phyloP scores from a whole-genome alignment of 75 land plant species.

The Chamaecyparis obtusa region DNA sequence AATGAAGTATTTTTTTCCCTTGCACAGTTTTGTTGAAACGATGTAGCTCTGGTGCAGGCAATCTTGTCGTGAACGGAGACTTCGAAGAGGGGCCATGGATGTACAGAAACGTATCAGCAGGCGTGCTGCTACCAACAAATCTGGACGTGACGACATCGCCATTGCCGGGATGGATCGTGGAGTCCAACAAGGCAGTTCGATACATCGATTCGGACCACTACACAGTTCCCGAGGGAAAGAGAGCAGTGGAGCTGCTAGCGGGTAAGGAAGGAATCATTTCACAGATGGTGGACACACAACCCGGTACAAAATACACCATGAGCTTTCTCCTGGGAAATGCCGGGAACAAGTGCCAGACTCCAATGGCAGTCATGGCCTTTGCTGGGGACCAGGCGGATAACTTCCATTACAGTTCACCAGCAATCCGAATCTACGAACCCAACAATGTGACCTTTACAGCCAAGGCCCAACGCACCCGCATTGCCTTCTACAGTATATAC shows the following conservation, averaged over 20 bases:
- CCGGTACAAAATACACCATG: slow-evolving; percentile 45
- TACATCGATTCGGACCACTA: slow-evolving; percentile 67
- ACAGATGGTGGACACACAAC: slow-evolving; percentile 64
- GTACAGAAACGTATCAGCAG: slow-evolving; percentile 42
- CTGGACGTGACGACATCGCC: slow-evolving; percentile 51
- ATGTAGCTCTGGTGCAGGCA: slow-evolving; percentile 21
- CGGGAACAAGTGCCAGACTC: slow-evolving; percentile 51
- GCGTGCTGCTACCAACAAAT: slow-evolving; percentile 70
- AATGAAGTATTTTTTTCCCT: too few relatives aligned
- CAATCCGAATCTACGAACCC: slow-evolving; percentile 33
- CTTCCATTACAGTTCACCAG: slow-evolving; percentile 42
- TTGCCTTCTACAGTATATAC: slow-evolving; percentile 70
- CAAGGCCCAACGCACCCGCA: slow-evolving; percentile 47
- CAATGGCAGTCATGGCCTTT: slow-evolving; percentile 61
- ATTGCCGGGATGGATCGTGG: slow-evolving; percentile 69
- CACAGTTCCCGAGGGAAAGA: slow-evolving; percentile 54
- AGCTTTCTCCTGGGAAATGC: slow-evolving; percentile 57
- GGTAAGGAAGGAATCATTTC: slow-evolving; percentile 74
- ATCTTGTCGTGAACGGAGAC: slow-evolving; percentile 61
- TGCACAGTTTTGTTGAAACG: too few relatives aligned
- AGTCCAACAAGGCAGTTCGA: slow-evolving; percentile 68
- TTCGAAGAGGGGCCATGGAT: slow-evolving; percentile 80
- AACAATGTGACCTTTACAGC: slow-evolving; percentile 55
- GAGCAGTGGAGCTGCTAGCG: slow-evolving; percentile 66
- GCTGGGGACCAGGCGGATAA: slow-evolving; percentile 63